These are phyloP conservation scores for Cryptococcus maquisensis DNA, from an alignment of 1,284 basidiomycete species.

Conservation along the genomic window DNA sequence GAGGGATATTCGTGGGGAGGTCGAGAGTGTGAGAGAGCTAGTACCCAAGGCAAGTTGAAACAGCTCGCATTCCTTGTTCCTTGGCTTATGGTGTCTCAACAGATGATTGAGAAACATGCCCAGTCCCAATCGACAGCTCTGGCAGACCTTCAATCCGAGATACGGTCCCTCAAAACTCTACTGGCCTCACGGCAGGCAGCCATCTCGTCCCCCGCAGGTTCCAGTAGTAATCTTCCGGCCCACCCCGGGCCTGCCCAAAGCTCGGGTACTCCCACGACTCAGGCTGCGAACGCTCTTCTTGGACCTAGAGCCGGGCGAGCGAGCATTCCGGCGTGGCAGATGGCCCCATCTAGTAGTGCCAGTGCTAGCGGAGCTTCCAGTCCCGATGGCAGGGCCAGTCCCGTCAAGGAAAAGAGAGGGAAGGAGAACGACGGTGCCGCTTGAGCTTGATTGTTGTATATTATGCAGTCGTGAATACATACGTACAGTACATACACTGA, in stretches of 20 bases:
- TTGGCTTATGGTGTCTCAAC: not conserved
- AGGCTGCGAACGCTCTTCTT: conserved; percentile 42
- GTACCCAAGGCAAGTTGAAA: conserved; percentile 68
- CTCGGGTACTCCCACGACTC: conserved; percentile 15
- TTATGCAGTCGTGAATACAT: conserved; percentile 1
- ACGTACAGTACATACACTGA: not conserved
- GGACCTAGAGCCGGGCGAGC: conserved; percentile 23
- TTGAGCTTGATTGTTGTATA: not conserved
- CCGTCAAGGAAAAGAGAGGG: not conserved
- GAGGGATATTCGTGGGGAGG: conserved; percentile 84
- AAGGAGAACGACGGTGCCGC: conserved; percentile 2
- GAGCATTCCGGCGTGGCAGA: conserved; percentile 84
- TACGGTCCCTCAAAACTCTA: conserved; percentile 90
- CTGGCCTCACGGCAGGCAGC: conserved; percentile 69
- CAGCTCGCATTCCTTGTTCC: not conserved
- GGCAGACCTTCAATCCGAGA: conserved; percentile 74
- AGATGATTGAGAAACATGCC: conserved; percentile 95
- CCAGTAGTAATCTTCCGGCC: not conserved
- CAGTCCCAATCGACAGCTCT: conserved; percentile 65
- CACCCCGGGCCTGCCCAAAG: too few species aligned
- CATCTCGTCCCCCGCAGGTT: conserved; percentile 49
- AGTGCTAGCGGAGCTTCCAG: conserved; percentile 7
- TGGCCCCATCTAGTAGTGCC: conserved; percentile 47
- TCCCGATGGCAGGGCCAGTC: not conserved
- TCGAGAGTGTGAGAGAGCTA: conserved; percentile 84